Base-by-base conservation (phyloP, 1,284 basidiomycete genomes). In the Cryptococcus neoformans region DNA sequence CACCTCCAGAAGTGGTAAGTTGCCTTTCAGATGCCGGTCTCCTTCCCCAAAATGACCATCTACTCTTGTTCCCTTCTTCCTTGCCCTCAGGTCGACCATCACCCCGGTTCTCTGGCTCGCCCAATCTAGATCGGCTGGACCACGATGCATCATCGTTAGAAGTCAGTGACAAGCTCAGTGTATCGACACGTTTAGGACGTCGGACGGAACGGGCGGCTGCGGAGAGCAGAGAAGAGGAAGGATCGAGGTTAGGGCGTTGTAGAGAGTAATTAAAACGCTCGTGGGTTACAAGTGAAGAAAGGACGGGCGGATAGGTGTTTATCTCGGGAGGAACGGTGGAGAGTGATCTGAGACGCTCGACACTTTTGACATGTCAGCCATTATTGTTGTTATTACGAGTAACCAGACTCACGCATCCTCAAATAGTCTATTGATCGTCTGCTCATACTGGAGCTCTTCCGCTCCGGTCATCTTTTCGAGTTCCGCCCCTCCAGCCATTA, bases 21-120 rank as follows among this genome's bases (percentile, higher is more conserved):
- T 69, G 68, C 49, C 68, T 65, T 11, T 68, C 66, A 6, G 58
- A 56, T 11, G 62, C 40, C 0, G 64, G 58, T 47, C 69, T 68
- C 47, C 66, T 65, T 2, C 69, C 64, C 75, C 75, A 78, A 58
- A 78, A 74, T 28, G 66, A 65, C 76, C 76, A 78, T 21, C 66
- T 45, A 17, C 57, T 58, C 54, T 55, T 60, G 10, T 49, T 46
- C 6, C 57, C 49, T 4, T 63, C 63, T 9, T 65, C 59, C 10
- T 39, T 51, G 48, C 47, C 47, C 28, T 28, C 41, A 10, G 39
- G 6, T 4, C 21, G 28, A 11, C 47, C 48, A 17, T 36, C 34
- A 11, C 21, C 35, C 7, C 46, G 56, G 1, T 63, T 66, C 16
- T 73, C 69, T 0, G 72, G 69, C 51, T 78, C 75, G 37, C 74